Conservation (phyloP, 768 basidiomycete genomes). For the Collybia sordida region DNA sequence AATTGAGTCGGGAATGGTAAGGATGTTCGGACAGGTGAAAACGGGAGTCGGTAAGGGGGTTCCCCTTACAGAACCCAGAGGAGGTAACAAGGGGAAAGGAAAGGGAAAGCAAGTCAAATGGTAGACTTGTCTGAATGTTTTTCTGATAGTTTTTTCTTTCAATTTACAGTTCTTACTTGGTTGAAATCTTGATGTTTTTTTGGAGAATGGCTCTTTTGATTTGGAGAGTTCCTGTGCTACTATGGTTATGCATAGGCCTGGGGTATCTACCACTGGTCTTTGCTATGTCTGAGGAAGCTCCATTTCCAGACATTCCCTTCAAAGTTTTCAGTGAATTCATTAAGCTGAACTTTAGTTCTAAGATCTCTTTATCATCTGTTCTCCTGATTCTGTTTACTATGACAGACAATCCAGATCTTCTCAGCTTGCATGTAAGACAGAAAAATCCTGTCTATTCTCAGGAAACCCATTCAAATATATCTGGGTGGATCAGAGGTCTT, state of each 20-base stretch:
- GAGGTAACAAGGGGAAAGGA: background rate
- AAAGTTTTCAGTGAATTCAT: constrained; percentile 1
- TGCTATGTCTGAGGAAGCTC: background rate
- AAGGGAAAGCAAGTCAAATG: background rate
- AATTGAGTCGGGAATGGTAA: too few relatives aligned
- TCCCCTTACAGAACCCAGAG: too few relatives aligned
- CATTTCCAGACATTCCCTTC: constrained; percentile 1
- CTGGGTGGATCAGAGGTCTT: too few relatives aligned
- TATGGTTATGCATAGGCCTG: background rate
- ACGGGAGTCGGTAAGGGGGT: too few relatives aligned
- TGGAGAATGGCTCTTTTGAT: background rate
- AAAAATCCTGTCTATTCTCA: too few relatives aligned
- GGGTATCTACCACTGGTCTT: background rate
- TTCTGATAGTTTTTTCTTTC: background rate
- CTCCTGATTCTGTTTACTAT: too few relatives aligned
- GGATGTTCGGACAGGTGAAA: too few relatives aligned
- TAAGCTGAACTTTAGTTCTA: background rate
- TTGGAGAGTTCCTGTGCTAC: background rate
- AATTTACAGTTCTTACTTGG: background rate
- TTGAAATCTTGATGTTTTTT: background rate
- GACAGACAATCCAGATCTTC: too few relatives aligned
- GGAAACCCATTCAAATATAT: too few relatives aligned
- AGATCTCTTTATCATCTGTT: constrained; percentile 6
- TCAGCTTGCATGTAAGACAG: too few relatives aligned
- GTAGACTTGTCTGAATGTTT: background rate